Conservation (phyloP, 352 stramenopile genomes). For the Globisporangium spiculum region DNA sequence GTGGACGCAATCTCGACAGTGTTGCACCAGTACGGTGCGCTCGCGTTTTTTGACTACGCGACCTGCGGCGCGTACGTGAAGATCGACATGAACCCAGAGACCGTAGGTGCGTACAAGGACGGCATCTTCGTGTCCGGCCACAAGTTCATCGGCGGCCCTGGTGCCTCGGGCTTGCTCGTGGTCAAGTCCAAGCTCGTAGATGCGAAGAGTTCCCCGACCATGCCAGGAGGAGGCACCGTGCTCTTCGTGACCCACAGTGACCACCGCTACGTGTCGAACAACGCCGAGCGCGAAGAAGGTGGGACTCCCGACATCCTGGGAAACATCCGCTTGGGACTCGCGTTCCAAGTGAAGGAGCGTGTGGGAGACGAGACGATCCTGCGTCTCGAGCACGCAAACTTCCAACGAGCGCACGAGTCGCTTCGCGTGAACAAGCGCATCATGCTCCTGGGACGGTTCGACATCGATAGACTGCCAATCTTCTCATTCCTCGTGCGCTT, state of each 20-base stretch:
- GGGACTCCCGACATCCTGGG: conserved; percentile 95
- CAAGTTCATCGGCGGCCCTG: conserved; percentile 95
- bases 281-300: conserved; percentile 89
- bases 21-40: conserved; percentile 89
- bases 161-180: conserved; percentile 92
- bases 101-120: conserved; percentile 83
- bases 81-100: conserved; percentile 96
- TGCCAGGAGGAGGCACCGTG: conserved; percentile 45
- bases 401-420: conserved; percentile 32
- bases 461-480: conserved; percentile 82
- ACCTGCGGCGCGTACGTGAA: conserved; percentile 90
- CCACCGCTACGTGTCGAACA: conserved; percentile 76
- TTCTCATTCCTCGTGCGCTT: conserved; percentile 94
- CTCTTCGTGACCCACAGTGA: conserved; percentile 57
- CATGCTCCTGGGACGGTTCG: conserved; percentile 85
- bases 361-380: conserved; percentile 54
- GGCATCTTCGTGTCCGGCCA: conserved; percentile 95
- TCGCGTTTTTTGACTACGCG: conserved; percentile 96
- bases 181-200: conserved; percentile 89
- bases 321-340: conserved; percentile 90
- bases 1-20: conserved; percentile 86
- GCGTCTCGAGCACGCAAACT: conserved; percentile 40
- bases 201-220: conserved; percentile 49
- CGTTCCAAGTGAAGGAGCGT: conserved; percentile 88
- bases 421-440: conserved; percentile 62